Percentiles rank a stretch among this genome's conserved stretches.
phyloP scores from a whole-genome alignment of 768 basidiomycete species.

The Panaeolus papilionaceus region DNA sequence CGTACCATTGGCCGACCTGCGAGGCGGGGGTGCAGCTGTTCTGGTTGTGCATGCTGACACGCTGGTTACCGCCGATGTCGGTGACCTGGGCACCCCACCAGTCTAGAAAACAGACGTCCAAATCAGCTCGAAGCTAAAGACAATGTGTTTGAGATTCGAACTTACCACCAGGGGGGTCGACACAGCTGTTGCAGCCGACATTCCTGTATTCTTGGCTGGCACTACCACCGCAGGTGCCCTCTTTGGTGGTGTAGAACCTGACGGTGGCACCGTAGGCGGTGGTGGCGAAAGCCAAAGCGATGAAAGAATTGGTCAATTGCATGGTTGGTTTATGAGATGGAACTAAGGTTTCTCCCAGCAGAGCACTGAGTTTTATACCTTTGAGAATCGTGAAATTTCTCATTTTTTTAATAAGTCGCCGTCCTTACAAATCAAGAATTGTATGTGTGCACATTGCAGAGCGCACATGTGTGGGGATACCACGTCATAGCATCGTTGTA shows the following conservation, averaged over 20 bases:
- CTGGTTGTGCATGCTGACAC: background rate
- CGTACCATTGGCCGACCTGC: background rate
- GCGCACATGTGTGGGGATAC: background rate
- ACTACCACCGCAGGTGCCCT: background rate
- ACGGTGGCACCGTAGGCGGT: slow-evolving; percentile 5
- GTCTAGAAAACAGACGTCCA: background rate
- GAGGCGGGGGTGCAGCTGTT: background rate
- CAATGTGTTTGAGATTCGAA: background rate
- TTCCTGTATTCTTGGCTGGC: background rate
- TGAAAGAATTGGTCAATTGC: background rate
- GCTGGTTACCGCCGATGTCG: background rate
- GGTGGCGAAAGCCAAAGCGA: background rate
- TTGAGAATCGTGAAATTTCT: background rate
- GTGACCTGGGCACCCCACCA: slow-evolving; percentile 1
- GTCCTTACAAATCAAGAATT: background rate
- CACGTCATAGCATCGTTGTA: too few relatives aligned
- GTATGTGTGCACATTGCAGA: background rate
- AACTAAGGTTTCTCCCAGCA: background rate
- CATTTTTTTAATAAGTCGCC: background rate
- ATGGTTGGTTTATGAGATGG: background rate
- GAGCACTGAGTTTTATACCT: background rate
- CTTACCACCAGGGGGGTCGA: slow-evolving; percentile 7
- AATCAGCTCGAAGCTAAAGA: background rate
- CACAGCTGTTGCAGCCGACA: background rate
- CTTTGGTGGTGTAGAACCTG: slow-evolving; percentile 3